A percentile compares a stretch with the other conserved stretches of the same genome.
phyloP scores from a whole-genome alignment of 169 alveolate genomes.

The Plasmodium gallinaceum region DNA sequence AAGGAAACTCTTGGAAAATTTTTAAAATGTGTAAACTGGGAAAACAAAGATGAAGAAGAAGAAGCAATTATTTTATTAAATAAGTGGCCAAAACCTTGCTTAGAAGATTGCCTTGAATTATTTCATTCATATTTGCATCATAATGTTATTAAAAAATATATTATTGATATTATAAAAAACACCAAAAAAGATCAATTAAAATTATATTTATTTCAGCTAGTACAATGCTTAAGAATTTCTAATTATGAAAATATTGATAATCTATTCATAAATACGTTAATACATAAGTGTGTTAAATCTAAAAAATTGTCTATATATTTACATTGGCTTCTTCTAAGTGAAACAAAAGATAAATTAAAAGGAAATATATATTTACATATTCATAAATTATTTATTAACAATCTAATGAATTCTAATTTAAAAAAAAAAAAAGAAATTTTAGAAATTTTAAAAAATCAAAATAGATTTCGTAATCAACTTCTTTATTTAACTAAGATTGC shows the following conservation, averaged over 20 bases:
- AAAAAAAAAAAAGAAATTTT: conserved; percentile 41
- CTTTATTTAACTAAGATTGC: conserved; percentile 54
- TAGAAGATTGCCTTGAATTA: conserved; percentile 79
- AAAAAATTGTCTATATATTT: conserved; percentile 59
- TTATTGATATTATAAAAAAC: conserved; percentile 40
- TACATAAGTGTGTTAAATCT: conserved; percentile 37
- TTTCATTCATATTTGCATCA: conserved; percentile 73
- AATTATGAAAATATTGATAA: conserved; percentile 37
- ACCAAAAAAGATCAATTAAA: conserved; percentile 48
- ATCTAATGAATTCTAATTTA: conserved; percentile 26
- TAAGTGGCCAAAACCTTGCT: conserved; percentile 76
- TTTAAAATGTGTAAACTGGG: conserved; percentile 79
- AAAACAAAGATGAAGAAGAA: conserved; percentile 37
- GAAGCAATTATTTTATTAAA: conserved; percentile 55
- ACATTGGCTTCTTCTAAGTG: conserved; percentile 73
- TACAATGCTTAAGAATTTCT: conserved; percentile 40
- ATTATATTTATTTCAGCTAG: conserved; percentile 64
- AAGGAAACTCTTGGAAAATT: conserved; percentile 76
- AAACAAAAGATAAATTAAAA: conserved; percentile 43
- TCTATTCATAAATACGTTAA: conserved; percentile 57
- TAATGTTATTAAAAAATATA: conserved; percentile 33
- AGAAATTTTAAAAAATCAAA: conserved; percentile 60
- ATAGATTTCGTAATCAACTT: conserved; percentile 67
- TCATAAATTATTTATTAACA: conserved; percentile 56
- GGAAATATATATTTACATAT: conserved; percentile 56